These are phyloP conservation scores for Serendipita sp. DNA, from an alignment of 768 basidiomycete species.

Conservation along the genomic window DNA sequence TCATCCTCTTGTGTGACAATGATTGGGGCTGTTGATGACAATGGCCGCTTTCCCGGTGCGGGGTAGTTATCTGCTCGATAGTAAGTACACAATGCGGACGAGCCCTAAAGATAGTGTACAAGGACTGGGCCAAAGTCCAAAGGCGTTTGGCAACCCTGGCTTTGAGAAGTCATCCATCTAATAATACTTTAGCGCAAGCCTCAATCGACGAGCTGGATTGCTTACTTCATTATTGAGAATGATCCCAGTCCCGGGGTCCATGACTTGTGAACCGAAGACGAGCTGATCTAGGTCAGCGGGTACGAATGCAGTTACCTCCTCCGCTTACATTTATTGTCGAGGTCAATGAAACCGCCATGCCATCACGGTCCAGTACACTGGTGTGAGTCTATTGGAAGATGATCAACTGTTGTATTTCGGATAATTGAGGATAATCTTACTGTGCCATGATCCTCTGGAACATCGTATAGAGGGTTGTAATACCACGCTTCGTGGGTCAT, in stretches of 20 bases:
- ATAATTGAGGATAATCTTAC: constrained; percentile 25
- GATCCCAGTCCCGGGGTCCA: constrained; percentile 77
- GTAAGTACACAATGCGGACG: neutral
- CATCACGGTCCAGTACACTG: constrained; percentile 65
- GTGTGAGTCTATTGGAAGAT: constrained; percentile 51
- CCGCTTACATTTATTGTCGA: constrained; percentile 59
- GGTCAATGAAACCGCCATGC: constrained; percentile 77
- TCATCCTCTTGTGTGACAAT: constrained; percentile 69
- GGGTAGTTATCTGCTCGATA: constrained; percentile 64
- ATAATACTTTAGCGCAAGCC: neutral
- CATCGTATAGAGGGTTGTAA: constrained; percentile 70
- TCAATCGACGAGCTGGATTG: neutral
- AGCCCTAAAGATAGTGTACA: constrained; percentile 32
- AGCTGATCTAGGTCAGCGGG: constrained; percentile 17
- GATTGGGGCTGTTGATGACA: constrained; percentile 71
- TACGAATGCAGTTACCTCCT: neutral
- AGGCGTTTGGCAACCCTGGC: constrained; percentile 70
- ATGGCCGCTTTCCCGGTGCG: constrained; percentile 69
- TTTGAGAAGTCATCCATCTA: constrained; percentile 88
- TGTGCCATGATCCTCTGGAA: constrained; percentile 75
- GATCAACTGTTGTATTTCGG: constrained; percentile 4
- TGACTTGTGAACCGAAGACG: constrained; percentile 75
- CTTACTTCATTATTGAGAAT: constrained; percentile 75
- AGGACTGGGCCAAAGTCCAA: constrained; percentile 68
- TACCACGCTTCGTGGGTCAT: constrained; percentile 66